Evolutionary conservation across 2,329 filamentous ascomycete species (phyloP).

Genomic region (Epichloe baconii): DNA sequence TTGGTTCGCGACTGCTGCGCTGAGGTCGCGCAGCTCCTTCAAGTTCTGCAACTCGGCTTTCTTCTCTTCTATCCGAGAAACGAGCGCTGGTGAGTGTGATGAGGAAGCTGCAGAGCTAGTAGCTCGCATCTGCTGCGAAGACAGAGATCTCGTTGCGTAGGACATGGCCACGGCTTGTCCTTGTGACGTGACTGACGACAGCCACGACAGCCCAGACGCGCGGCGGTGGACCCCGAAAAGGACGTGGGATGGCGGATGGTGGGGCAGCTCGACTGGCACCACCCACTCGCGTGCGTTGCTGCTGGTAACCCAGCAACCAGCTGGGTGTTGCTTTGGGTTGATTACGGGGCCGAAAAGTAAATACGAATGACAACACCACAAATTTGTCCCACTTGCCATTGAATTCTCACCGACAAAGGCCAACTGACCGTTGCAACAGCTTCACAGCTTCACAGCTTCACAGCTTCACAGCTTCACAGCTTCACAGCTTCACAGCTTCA

Average conservation of each 20-base stretch:
- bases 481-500: not conserved
- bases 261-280: constrained; percentile 10
- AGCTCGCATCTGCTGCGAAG: constrained; percentile 58
- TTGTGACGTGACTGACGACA: not conserved
- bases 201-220: not conserved
- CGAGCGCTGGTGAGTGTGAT: constrained; percentile 55
- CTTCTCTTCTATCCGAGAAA: constrained; percentile 73
- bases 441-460: too few relatives aligned
- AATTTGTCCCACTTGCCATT: constrained; percentile 6
- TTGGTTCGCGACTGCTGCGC: constrained; percentile 63
- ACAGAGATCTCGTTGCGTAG: constrained; percentile 42
- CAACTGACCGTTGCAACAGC: constrained; percentile 3
- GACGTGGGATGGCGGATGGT: constrained; percentile 8
- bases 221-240: not conserved
- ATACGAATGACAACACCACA: constrained; percentile 19
- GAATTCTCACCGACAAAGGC: constrained; percentile 1
- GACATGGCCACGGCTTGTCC: constrained; percentile 31
- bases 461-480: not conserved
- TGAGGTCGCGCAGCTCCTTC: constrained; percentile 65
- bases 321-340: constrained; percentile 13
- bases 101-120: constrained; percentile 35
- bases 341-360: constrained; percentile 16
- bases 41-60: constrained; percentile 70
- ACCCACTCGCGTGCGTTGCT: constrained; percentile 11
- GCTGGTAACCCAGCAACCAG: constrained; percentile 18